Conservation (phyloP, 495 filamentous ascomycete species). For the Pyrenula massariospora region DNA sequence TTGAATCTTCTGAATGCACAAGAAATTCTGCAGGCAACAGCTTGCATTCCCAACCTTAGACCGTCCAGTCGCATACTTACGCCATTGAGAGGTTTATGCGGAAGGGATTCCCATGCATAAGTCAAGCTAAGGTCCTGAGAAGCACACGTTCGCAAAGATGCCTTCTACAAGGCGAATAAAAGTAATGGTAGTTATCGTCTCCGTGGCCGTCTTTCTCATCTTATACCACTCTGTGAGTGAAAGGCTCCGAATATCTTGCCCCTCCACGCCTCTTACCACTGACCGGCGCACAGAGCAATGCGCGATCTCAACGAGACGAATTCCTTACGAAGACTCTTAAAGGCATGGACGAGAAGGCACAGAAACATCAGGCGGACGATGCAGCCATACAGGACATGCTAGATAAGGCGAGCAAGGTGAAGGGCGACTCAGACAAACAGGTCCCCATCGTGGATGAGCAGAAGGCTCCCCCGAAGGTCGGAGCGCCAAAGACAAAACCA, state of each 20-base stretch:
- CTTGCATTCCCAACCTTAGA: no score
- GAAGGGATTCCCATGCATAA: no score
- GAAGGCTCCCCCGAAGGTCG: neutral
- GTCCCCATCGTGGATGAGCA: neutral
- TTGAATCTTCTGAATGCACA: no score
- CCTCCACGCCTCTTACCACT: constrained; percentile 7
- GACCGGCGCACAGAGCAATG: constrained; percentile 19
- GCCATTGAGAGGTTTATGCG: no score
- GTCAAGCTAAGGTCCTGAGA: no score
- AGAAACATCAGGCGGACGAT: constrained; percentile 19
- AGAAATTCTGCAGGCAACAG: no score
- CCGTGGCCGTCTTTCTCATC: constrained; percentile 44
- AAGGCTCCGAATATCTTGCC: neutral
- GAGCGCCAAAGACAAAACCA: neutral
- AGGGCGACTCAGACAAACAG: neutral
- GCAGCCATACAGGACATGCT: constrained; percentile 15
- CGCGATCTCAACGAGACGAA: constrained; percentile 27
- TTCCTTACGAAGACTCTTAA: constrained; percentile 46
- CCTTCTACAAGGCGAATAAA: constrained; percentile 58
- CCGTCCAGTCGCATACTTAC: no score
- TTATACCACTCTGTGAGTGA: constrained; percentile 49
- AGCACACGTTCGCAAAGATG: constrained; percentile 31
- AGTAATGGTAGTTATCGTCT: constrained; percentile 40
- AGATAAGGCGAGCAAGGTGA: constrained; percentile 10
- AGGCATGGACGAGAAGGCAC: constrained; percentile 25